Evolutionary conservation across 768 basidiomycete species (phyloP).

Genomic region (Aureoboletus auriporus): DNA sequence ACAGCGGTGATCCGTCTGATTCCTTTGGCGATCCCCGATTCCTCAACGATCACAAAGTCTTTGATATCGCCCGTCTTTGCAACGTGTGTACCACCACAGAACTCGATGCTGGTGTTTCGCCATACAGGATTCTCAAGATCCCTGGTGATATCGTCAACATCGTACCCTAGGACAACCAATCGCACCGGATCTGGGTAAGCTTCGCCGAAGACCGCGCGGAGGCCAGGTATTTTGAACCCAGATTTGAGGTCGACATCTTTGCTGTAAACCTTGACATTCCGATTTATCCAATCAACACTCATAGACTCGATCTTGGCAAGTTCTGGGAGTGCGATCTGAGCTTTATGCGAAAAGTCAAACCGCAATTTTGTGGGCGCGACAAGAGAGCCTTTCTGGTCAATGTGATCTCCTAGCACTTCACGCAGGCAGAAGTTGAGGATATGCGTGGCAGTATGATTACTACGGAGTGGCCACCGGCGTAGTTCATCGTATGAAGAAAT

Average conservation of each 20-base stretch:
- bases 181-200: constrained; percentile 96
- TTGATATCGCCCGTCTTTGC: constrained; percentile 97
- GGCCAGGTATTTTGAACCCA: constrained; percentile 86
- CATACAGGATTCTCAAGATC: constrained; percentile 90
- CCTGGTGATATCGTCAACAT: constrained; percentile 78
- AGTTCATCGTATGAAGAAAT: constrained; percentile 93
- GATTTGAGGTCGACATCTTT: constrained; percentile 76
- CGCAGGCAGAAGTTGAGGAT: constrained; percentile 94
- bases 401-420: constrained; percentile 93
- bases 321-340: constrained; percentile 73
- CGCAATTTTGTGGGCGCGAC: constrained; percentile 94
- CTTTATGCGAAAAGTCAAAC: constrained; percentile 98
- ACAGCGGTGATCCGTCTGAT: constrained; percentile 93
- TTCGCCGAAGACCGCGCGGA: constrained; percentile 97
- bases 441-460: constrained; percentile 98
- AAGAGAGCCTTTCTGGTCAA: constrained; percentile 97
- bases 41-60: constrained; percentile 91
- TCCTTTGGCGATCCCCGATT: constrained; percentile 97
- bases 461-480: constrained; percentile 92
- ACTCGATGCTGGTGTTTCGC: constrained; percentile 89
- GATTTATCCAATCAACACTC: constrained; percentile 85
- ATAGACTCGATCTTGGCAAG: constrained; percentile 79
- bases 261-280: constrained; percentile 84
- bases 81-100: constrained; percentile 99
- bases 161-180: constrained; percentile 87